These are phyloP conservation scores for Mediolabrus comicus DNA, from an alignment of 108 stramenopile genomes.

Conservation along the genomic window DNA sequence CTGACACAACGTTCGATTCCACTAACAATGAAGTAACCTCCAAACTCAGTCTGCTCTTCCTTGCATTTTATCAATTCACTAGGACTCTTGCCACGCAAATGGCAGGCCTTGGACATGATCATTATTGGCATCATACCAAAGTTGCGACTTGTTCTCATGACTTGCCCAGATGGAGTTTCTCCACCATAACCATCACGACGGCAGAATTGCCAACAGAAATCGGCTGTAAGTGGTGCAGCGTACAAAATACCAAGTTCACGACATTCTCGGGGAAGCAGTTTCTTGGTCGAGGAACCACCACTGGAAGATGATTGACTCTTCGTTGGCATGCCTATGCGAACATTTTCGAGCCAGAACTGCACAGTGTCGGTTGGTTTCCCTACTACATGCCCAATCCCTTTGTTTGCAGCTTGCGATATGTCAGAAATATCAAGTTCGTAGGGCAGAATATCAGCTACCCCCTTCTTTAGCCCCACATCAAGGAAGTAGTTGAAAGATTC, in stretches of 20 bases:
- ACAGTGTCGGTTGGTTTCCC: constrained; percentile 41
- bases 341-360: constrained; percentile 77
- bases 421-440: constrained; percentile 71
- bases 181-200: constrained; percentile 61
- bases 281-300: constrained; percentile 13
- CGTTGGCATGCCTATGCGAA: constrained; percentile 57
- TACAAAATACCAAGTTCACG: constrained; percentile 79
- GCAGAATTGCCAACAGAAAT: constrained; percentile 67
- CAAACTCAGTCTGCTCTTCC: constrained; percentile 92
- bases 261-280: constrained; percentile 76
- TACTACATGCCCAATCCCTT: constrained; percentile 12
- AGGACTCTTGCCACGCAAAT: constrained; percentile 57
- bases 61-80: constrained; percentile 50
- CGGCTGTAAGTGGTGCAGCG: constrained; percentile 67
- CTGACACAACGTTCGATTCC: constrained; percentile 97
- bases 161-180: constrained; percentile 20
- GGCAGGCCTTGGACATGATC: constrained; percentile 83
- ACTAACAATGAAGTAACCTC: constrained; percentile 96
- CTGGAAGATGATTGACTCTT: constrained; percentile 25
- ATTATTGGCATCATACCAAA: constrained; percentile 96
- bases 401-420: constrained; percentile 6
- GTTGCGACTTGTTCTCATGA: constrained; percentile 45
- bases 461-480: constrained; percentile 56
- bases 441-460: constrained; percentile 62
- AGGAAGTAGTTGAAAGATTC: constrained; percentile 84